Evolutionary conservation across 805 yeast genomes (phyloP).

Genomic region (Ogataea nakhonphanomensis): DNA sequence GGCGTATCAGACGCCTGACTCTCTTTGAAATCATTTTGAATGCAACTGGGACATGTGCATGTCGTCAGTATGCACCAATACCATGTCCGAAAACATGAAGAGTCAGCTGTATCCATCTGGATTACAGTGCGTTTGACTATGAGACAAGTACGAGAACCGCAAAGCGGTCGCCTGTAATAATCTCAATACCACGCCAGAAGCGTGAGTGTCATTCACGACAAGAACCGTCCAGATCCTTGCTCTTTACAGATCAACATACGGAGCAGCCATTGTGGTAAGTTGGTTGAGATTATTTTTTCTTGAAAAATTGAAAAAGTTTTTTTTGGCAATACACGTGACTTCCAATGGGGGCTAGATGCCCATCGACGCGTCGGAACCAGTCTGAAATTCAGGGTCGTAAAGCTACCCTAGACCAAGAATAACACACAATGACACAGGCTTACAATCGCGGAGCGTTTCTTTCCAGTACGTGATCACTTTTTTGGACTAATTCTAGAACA

Average conservation of each 20-base stretch:
- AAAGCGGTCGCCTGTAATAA: slow-evolving; percentile 29
- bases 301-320: slow-evolving; percentile 3
- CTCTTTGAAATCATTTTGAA: slow-evolving; percentile 35
- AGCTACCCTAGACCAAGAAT: not conserved
- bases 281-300: slow-evolving; percentile 7
- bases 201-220: slow-evolving; percentile 16
- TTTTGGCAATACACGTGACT: slow-evolving; percentile 5
- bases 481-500: slow-evolving; percentile 12
- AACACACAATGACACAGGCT: slow-evolving; percentile 19
- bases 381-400: slow-evolving; percentile 4
- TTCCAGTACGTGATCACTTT: slow-evolving; percentile 18
- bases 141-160: slow-evolving; percentile 33
- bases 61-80: slow-evolving; percentile 23
- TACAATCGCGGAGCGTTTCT: slow-evolving; percentile 26
- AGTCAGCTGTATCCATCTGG: slow-evolving; percentile 27
- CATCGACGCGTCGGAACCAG: slow-evolving; percentile 7
- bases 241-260: slow-evolving; percentile 22
- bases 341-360: not conserved
- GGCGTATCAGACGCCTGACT: slow-evolving; percentile 12
- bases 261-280: slow-evolving; percentile 28
- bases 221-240: slow-evolving; percentile 8
- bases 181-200: slow-evolving; percentile 28
- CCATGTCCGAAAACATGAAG: slow-evolving; percentile 26
- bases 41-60: slow-evolving; percentile 16
- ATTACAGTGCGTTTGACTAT: slow-evolving; percentile 26